These are phyloP conservation scores for Byssochlamys sp. DNA, from an alignment of 2,329 filamentous ascomycete genomes.

Conservation along the genomic window DNA sequence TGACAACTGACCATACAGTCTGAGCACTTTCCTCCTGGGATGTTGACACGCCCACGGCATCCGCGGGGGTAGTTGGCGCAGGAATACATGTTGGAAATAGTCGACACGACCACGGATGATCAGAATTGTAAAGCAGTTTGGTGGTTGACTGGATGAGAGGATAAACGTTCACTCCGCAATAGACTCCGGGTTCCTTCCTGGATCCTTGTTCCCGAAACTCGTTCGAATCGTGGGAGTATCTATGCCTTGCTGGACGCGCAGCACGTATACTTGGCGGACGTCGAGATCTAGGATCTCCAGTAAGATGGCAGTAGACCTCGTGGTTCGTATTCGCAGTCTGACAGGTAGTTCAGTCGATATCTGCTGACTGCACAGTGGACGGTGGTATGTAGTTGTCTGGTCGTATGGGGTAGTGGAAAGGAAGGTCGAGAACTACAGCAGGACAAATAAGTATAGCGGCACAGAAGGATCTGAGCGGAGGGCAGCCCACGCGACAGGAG, in stretches of 20 bases:
- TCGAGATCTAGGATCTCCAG: not conserved
- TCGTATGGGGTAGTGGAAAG: not conserved
- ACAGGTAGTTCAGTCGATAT: not conserved
- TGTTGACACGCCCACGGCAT: slow-evolving; percentile 38
- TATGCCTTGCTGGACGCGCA: not conserved
- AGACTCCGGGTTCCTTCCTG: not conserved
- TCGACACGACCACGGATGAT: not conserved
- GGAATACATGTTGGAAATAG: slow-evolving; percentile 34
- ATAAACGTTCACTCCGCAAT: not conserved
- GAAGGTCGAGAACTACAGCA: not conserved
- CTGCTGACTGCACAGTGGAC: not conserved
- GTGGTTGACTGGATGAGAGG: not conserved
- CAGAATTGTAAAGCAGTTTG: not conserved
- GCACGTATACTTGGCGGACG: not conserved
- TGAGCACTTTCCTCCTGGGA: slow-evolving; percentile 33
- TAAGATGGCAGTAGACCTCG: not conserved
- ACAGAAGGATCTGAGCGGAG: not conserved
- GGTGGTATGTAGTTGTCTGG: not conserved
- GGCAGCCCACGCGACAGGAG: not conserved
- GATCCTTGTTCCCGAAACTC: not conserved
- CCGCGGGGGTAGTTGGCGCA: slow-evolving; percentile 40
- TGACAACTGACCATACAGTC: slow-evolving; percentile 35
- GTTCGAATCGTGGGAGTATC: not conserved
- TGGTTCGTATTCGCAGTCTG: not conserved
- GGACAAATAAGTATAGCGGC: not conserved